Base-by-base conservation (phyloP, 1,284 basidiomycete species). In the Heimioporus retisporus region DNA sequence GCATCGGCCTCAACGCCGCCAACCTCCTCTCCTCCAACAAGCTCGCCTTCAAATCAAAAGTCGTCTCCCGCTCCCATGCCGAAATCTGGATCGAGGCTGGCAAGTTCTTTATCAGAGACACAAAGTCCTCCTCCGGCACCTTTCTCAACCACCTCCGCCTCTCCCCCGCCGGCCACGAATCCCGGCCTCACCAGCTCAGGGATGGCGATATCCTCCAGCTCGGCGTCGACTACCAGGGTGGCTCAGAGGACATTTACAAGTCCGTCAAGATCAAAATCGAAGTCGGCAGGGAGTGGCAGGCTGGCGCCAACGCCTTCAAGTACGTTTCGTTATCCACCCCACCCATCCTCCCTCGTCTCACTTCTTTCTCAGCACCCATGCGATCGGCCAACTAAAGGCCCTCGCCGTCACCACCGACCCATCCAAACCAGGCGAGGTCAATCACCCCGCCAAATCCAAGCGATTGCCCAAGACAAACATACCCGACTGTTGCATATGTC, bases 181-280 rank as follows among this genome's bases (percentile, higher is more conserved):
- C 90, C 4, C 85, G 90, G 51, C 89, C 96, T 0, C 93, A 89
- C 70, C 89, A 90, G 69, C 85, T 99, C 74, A 95, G 94, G 80
- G 97, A 99, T 70, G 97, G 97, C 1, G 97, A 99, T 81, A 89
- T 99, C 21, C 82, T 99, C 11, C 97, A 99, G 81, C 89, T 99
- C 2, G 97, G 97, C 2, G 96, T 99, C 43, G 98, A 99, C 79
- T 99, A 98, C 81, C 97, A 99, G 80, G 97, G 97, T 40, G 98
- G 97, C 0, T 91, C 94, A 7, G 97, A 99, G 82, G 97, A 99
- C 80, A 96, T 98, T 68, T 99, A 98, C 81, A 95, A 98, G 81
- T 96, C 95, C 71, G 96, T 99, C 69, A 99, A 98, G 87, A 98
- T 99, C 81, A 88, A 96, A 68, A 88, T 99, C 64, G 97, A 99